Evolutionary conservation across 2,329 filamentous ascomycete genomes (phyloP), one percentile per base, ranked within the genome.

Genomic region (Metarhizium humberi): DNA sequence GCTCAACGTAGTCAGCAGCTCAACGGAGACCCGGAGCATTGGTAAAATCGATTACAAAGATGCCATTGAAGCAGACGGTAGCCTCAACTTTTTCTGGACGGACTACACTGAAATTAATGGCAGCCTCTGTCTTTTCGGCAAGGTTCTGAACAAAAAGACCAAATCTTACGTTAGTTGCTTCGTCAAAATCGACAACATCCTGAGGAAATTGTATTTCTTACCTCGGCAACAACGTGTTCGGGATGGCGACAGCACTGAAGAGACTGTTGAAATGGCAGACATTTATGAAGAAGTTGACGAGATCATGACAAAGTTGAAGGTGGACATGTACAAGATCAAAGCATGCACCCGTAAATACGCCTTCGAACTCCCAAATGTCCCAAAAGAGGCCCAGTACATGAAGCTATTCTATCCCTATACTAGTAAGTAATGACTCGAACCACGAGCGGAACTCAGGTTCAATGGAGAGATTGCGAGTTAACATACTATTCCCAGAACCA

Each of bases 351-450:
- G 94, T 59, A 97, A 96, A 69, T 99, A 99, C 67, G 94, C 94
- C 0, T 99, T 99, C 69, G 94, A 99, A 69, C 74, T 99, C 53
- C 81, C 86, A 1, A 87, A 84, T 54, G 85, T 99, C 55, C 94
- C 94, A 1, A 92, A 86, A 67, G 90, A 97, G 71, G 85, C 84
- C 1, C 85, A 96, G 60, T 99, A 99, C 66, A 78, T 99, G 60
- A 97, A 99, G 71, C 79, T 96, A n/a, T 78, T 97, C 25, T 99
- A 99, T 66, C 90, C 92, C 4, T 99, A 99, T 67, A 86, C 88
- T 59, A 95, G 80, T 82, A 67, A 70, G 76, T 38, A 51, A 38
- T 54, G 13, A 20, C 14, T 54, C 20, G 14, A n/a, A 11, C 38
- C 7, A 16, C 47, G 18, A 6, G 25, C 20, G 10, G 20, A 20